These are phyloP conservation scores for Falciphora oryzae DNA, from an alignment of 2,329 filamentous ascomycete species.

Conservation along the genomic window DNA sequence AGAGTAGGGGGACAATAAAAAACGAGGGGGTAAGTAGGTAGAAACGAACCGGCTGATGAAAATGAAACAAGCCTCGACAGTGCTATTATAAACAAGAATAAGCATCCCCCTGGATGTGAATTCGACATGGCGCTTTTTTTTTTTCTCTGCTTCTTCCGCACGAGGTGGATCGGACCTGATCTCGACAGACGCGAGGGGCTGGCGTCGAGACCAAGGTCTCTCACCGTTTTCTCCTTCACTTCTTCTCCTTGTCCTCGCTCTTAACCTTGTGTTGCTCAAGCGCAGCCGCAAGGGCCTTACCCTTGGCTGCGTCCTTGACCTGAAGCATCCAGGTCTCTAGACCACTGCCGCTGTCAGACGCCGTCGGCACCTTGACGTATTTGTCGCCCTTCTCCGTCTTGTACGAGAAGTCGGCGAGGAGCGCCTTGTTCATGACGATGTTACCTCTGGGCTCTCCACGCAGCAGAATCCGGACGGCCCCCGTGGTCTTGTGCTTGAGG, in stretches of 20 bases:
- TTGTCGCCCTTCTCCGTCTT: constrained; percentile 48
- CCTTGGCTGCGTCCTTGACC: constrained; percentile 58
- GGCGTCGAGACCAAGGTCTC: neutral
- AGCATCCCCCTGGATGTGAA: neutral
- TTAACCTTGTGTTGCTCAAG: constrained; percentile 50
- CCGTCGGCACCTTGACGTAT: constrained; percentile 53
- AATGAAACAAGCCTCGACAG: constrained; percentile 4
- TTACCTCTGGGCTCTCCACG: constrained; percentile 71
- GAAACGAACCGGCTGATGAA: neutral
- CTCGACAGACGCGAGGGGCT: neutral
- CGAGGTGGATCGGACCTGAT: neutral
- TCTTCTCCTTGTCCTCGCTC: constrained; percentile 42
- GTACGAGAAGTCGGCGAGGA: constrained; percentile 59
- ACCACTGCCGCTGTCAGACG: constrained; percentile 50
- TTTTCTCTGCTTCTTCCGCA: neutral
- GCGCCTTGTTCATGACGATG: constrained; percentile 63
- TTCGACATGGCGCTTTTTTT: neutral
- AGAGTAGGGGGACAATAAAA: neutral
- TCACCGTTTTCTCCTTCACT: neutral
- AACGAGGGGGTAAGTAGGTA: neutral
- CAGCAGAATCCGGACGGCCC: constrained; percentile 61
- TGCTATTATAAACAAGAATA: constrained; percentile 4
- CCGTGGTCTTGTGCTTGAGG: constrained; percentile 66
- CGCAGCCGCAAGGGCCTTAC: constrained; percentile 44
- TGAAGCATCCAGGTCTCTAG: constrained; percentile 67